Conservation (phyloP, 2,329 filamentous ascomycete genomes). For the Colletotrichum lentis region DNA sequence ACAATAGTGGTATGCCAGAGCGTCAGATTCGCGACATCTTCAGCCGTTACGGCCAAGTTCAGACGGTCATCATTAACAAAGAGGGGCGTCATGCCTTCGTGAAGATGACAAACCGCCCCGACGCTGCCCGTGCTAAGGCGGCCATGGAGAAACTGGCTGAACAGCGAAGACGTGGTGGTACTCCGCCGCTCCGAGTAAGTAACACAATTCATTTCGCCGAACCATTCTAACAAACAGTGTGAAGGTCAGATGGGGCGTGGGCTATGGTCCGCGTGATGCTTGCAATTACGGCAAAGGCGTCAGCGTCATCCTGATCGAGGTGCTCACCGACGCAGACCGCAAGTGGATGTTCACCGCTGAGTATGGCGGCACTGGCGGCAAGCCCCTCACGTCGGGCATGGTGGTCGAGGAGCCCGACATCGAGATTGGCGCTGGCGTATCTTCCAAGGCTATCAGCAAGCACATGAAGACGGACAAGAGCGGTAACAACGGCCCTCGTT, state of each 20-base stretch:
- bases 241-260: slow-evolving; percentile 95
- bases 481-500: slow-evolving; percentile 71
- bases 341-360: slow-evolving; percentile 98
- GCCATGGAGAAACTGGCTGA: slow-evolving; percentile 79
- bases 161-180: slow-evolving; percentile 50
- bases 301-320: slow-evolving; percentile 90
- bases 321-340: slow-evolving; percentile 92
- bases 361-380: slow-evolving; percentile 89
- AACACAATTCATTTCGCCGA: neutral
- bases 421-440: slow-evolving; percentile 96
- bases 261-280: slow-evolving; percentile 95
- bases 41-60: slow-evolving; percentile 81
- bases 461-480: slow-evolving; percentile 75
- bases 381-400: slow-evolving; percentile 80
- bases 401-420: slow-evolving; percentile 98
- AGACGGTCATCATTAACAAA: slow-evolving; percentile 97
- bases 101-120: slow-evolving; percentile 92
- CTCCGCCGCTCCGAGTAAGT: slow-evolving; percentile 66
- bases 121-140: slow-evolving; percentile 83
- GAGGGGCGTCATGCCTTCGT: slow-evolving; percentile 99
- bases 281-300: slow-evolving; percentile 93
- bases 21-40: slow-evolving; percentile 84
- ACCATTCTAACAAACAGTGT: slow-evolving; percentile 19
- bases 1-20: slow-evolving; percentile 72
- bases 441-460: slow-evolving; percentile 83